A percentile compares a stretch with the other conserved stretches of the same genome.
Evolutionary conservation across 306 rosid species (phyloP).

Genomic region (Cotoneaster glaucophyllus): DNA sequence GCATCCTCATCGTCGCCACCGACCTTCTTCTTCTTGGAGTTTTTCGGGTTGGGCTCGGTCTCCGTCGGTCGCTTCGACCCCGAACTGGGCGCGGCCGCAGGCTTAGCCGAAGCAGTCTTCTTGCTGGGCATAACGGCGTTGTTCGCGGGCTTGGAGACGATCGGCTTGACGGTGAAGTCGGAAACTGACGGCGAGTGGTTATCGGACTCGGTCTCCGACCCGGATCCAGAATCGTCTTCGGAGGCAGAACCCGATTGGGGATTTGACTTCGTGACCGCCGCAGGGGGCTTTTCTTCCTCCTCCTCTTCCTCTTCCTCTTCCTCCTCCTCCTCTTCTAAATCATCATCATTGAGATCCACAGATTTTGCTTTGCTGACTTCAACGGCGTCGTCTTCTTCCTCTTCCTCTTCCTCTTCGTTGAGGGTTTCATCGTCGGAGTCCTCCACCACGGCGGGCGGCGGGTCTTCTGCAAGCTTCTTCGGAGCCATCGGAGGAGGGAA

Average conservation of each 20-base stretch:
- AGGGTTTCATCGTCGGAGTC: conserved; percentile 15
- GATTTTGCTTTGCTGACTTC: conserved; percentile 10
- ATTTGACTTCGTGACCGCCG: neutral
- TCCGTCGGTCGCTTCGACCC: conserved; percentile 15
- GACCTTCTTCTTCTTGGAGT: conserved; percentile 30
- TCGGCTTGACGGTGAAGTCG: conserved; percentile 48
- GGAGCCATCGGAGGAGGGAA: conserved; percentile 25
- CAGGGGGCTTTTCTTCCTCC: neutral
- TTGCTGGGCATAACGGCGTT: conserved; percentile 14
- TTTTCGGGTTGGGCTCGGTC: conserved; percentile 8
- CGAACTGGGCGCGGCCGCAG: neutral
- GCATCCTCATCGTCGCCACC: conserved; percentile 28
- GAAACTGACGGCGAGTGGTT: conserved; percentile 33
- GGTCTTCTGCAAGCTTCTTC: conserved; percentile 27
- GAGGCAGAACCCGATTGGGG: neutral
- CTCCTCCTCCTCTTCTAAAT: neutral
- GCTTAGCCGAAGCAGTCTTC: neutral
- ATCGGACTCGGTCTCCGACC: conserved; percentile 36
- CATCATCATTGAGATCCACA: conserved; percentile 5
- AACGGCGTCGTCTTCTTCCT: conserved; percentile 11
- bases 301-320: conserved; percentile 1
- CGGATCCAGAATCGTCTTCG: conserved; percentile 19
- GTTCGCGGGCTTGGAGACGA: conserved; percentile 21
- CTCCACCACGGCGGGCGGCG: conserved; percentile 19
- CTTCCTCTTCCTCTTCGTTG: conserved; percentile 17